phyloP scores from a whole-genome alignment of 805 yeast genomes.

The Ogataea trehaloabstinens region DNA sequence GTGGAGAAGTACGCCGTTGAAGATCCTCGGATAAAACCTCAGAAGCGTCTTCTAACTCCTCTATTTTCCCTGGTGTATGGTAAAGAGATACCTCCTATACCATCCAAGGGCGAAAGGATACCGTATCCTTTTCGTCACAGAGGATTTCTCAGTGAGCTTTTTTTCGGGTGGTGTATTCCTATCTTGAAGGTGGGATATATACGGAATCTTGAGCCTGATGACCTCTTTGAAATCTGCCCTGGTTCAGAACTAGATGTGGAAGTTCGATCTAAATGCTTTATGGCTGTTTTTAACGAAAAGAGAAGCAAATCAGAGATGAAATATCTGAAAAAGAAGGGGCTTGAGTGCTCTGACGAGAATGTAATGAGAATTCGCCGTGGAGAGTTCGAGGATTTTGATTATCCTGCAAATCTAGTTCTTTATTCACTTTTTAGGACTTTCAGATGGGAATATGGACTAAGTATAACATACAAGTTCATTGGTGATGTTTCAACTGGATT shows the following conservation, averaged over 20 bases:
- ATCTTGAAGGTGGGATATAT: conserved; percentile 64
- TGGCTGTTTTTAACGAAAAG: conserved; percentile 31
- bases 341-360: conserved; percentile 36
- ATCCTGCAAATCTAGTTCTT: conserved; percentile 44
- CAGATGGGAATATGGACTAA: conserved; percentile 40
- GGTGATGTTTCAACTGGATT: conserved; percentile 52
- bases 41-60: conserved; percentile 34
- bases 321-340: conserved; percentile 33
- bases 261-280: conserved; percentile 35
- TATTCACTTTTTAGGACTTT: conserved; percentile 50
- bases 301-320: conserved; percentile 30
- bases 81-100: conserved; percentile 49
- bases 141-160: conserved; percentile 40
- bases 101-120: conserved; percentile 47
- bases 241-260: conserved; percentile 40
- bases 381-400: conserved; percentile 35
- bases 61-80: conserved; percentile 19
- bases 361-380: conserved; percentile 32
- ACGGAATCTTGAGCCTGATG: conserved; percentile 66
- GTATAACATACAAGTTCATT: conserved; percentile 40
- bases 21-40: conserved; percentile 27
- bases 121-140: conserved; percentile 42
- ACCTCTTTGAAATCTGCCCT: conserved; percentile 49
- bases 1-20: too few relatives aligned
- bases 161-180: conserved; percentile 70